These are phyloP conservation scores for Artemisia annua DNA, from an alignment of 129 eudicot species.

Conservation along the genomic window DNA sequence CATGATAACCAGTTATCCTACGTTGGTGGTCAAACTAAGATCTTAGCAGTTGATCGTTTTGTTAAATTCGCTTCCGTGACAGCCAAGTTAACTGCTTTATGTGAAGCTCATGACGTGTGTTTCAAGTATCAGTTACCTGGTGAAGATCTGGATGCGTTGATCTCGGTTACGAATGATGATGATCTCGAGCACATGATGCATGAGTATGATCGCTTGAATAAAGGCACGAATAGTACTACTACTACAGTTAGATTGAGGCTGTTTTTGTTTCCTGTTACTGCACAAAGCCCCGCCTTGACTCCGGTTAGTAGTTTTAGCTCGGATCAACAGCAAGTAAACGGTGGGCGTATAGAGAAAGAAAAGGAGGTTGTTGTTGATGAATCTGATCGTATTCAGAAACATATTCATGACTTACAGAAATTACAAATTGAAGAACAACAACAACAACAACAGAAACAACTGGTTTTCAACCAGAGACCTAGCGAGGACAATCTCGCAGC, in stretches of 20 bases:
- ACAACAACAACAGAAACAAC: slow-evolving; percentile 7
- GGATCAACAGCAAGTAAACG: slow-evolving; percentile 17
- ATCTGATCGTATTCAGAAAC: slow-evolving; percentile 64
- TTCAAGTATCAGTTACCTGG: slow-evolving; percentile 86
- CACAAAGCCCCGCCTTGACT: slow-evolving; percentile 37
- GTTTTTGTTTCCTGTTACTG: slow-evolving; percentile 51
- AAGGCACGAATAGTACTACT: slow-evolving; percentile 46
- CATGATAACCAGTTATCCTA: slow-evolving; percentile 66
- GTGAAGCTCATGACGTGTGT: slow-evolving; percentile 40
- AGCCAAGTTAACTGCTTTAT: slow-evolving; percentile 43
- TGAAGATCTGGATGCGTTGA: slow-evolving; percentile 80
- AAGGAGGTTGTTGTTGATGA: slow-evolving; percentile 35
- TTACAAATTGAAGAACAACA: slow-evolving; percentile 51
- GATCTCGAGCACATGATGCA: slow-evolving; percentile 91
- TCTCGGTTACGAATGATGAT: slow-evolving; percentile 81
- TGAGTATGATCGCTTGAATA: slow-evolving; percentile 67
- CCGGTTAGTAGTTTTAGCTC: slow-evolving; percentile 57
- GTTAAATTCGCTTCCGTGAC: slow-evolving; percentile 41
- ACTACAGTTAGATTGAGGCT: slow-evolving; percentile 65
- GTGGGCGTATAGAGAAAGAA: not conserved
- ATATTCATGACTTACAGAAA: slow-evolving; percentile 64
- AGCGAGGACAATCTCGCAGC: slow-evolving; percentile 53
- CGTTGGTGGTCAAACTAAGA: slow-evolving; percentile 79
- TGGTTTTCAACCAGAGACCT: slow-evolving; percentile 34
- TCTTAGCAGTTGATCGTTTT: slow-evolving; percentile 62